A percentile compares a stretch with the other conserved stretches of the same genome.
Conservation (phyloP, 371 early-diverging fungal genomes). For the Dichotomocladium elegans region DNA sequence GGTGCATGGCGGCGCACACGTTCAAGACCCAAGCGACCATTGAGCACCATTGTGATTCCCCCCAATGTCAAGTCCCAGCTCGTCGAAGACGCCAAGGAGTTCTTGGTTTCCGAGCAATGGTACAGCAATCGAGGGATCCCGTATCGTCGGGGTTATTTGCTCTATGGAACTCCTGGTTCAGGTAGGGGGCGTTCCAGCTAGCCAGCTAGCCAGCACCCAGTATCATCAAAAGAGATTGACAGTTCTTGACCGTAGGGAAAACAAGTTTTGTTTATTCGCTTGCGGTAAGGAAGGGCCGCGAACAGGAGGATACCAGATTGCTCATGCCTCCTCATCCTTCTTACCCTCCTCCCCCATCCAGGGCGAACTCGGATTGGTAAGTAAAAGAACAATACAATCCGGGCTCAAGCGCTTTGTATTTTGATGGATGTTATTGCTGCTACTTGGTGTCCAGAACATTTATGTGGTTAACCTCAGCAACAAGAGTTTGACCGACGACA, state of each 20-base stretch:
- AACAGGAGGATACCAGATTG: too few species aligned
- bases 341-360: too few species aligned
- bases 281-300: slow-evolving; percentile 43
- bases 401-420: too few species aligned
- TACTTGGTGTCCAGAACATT: slow-evolving; percentile 81
- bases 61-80: slow-evolving; percentile 55
- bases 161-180: slow-evolving; percentile 71
- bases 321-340: too few species aligned
- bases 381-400: too few species aligned
- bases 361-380: slow-evolving; percentile 77
- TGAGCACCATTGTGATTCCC: slow-evolving; percentile 65
- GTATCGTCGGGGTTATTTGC: slow-evolving; percentile 80
- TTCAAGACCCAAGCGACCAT: slow-evolving; percentile 52
- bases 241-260: too few species aligned
- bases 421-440: too few species aligned
- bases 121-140: slow-evolving; percentile 90
- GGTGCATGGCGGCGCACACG: slow-evolving; percentile 60
- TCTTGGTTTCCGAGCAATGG: slow-evolving; percentile 78
- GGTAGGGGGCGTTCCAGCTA: too few species aligned
- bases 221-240: too few species aligned
- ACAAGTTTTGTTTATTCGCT: slow-evolving; percentile 94
- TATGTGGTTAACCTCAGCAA: slow-evolving; percentile 89
- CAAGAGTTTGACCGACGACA: slow-evolving; percentile 87
- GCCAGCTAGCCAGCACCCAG: too few species aligned
- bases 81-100: slow-evolving; percentile 75